These are phyloP conservation scores for Nemania diffusa DNA, from an alignment of 2,329 filamentous ascomycete genomes.

Conservation along the genomic window DNA sequence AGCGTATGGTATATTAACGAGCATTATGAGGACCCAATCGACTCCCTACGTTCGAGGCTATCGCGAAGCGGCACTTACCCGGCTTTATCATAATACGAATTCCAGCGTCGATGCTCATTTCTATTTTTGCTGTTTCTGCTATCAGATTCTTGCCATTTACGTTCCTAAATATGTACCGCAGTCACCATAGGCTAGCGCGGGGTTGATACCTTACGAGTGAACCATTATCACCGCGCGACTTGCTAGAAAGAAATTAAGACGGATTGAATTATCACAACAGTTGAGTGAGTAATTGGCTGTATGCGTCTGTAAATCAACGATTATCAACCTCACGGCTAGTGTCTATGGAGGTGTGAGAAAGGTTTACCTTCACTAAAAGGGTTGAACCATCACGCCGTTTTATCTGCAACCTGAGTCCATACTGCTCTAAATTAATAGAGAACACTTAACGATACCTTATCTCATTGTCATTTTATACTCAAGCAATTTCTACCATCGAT, in stretches of 20 bases:
- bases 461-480: background rate
- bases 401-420: background rate
- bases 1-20: background rate
- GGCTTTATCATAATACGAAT: no score
- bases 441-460: background rate
- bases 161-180: no score
- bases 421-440: background rate
- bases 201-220: no score
- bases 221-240: no score
- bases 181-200: no score
- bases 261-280: background rate
- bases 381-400: background rate
- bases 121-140: no score
- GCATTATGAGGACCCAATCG: background rate
- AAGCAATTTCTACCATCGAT: background rate
- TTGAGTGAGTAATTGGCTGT: background rate
- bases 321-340: slow-evolving; percentile 2
- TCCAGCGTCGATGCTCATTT: no score
- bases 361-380: background rate
- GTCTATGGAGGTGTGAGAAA: slow-evolving; percentile 8
- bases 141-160: no score
- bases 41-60: background rate
- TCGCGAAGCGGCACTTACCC: background rate
- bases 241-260: background rate
- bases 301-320: background rate